A percentile compares a stretch with the other conserved stretches of the same genome.
These are phyloP conservation scores for Trichophyton equinum DNA, from an alignment of 2,329 filamentous ascomycete species.

Conservation along the genomic window DNA sequence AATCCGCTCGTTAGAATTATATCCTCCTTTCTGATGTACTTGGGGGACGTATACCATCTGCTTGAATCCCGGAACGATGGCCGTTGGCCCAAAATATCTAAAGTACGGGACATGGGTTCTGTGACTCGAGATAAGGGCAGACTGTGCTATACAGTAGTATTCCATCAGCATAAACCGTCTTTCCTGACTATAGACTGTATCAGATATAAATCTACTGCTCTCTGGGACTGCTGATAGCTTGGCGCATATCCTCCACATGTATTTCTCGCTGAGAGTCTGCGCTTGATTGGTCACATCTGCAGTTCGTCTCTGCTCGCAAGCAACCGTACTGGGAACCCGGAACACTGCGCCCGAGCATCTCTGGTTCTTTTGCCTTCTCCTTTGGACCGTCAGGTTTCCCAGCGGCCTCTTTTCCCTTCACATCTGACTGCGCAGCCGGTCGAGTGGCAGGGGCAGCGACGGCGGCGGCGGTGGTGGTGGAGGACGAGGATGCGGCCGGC, in stretches of 20 bases:
- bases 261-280: not conserved
- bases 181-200: not conserved
- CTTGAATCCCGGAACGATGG: slow-evolving; percentile 83
- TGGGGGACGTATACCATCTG: slow-evolving; percentile 54
- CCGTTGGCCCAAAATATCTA: slow-evolving; percentile 78
- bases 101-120: slow-evolving; percentile 63
- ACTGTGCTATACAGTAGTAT: slow-evolving; percentile 20
- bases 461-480: slow-evolving; percentile 1
- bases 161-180: not conserved
- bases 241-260: slow-evolving; percentile 1
- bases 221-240: slow-evolving; percentile 23
- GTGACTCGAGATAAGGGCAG: slow-evolving; percentile 25
- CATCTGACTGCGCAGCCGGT: slow-evolving; percentile 8
- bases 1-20: not conserved
- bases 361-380: not conserved
- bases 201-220: slow-evolving; percentile 22
- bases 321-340: not conserved
- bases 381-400: not conserved
- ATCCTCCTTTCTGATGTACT: not conserved
- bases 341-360: not conserved
- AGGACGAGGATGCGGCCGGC: slow-evolving; percentile 14
- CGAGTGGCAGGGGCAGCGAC: slow-evolving; percentile 14
- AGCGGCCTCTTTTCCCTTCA: not conserved
- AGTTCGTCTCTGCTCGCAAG: not conserved
- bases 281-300: not conserved